Base-by-base conservation (phyloP, 371 early-diverging fungal species). In the Apophysomyces variabilis region DNA sequence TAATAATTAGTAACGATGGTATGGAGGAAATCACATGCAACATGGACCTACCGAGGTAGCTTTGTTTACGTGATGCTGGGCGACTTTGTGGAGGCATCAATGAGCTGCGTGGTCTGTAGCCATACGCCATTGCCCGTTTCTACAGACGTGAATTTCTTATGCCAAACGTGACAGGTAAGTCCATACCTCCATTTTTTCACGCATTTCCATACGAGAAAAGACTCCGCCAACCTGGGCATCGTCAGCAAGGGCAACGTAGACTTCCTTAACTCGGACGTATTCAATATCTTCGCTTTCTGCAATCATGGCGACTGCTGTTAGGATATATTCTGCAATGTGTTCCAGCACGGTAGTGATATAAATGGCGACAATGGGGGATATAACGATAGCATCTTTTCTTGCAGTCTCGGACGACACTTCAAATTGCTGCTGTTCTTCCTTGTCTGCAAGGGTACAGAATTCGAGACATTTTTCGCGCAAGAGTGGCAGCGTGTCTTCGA, bases 331-430 rank as follows among this genome's bases (percentile, higher is more conserved):
- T 36, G 87, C 89, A 38, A 88, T 73, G 65, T 87, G 85, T 58
- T 88, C 89, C 39, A 88, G 65, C 13, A 87, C 76, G 39, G 86
- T 78, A 3, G 89, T 84, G 26, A 87, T 67, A 70, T 86, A 88
- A 60, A 88, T 82, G 46, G 83, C 80, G 43, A 89, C 78, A 62
- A 86, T 71, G 8, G 89, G 85, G 21, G 86, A 81, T 45, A 87
- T 80, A 16, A 66, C 65, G 13, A 76, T 62, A 3, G 37, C 16
- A 6, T 37, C 36, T 32, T 58, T 58, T 32, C n/a, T 60, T 12
- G 32, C 36, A 9, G 38, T 5, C 21, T 60, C 35, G 41, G 64
- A 61, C 44, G 58, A 39, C 54, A 16, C 35, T 68, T 46, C 7
- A 58, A 38, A 36, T 68, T 61, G 60, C 18, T 64, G 54, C 35